These are phyloP conservation scores for Xylaria grammica DNA, from an alignment of 495 filamentous ascomycete species.

Conservation along the genomic window DNA sequence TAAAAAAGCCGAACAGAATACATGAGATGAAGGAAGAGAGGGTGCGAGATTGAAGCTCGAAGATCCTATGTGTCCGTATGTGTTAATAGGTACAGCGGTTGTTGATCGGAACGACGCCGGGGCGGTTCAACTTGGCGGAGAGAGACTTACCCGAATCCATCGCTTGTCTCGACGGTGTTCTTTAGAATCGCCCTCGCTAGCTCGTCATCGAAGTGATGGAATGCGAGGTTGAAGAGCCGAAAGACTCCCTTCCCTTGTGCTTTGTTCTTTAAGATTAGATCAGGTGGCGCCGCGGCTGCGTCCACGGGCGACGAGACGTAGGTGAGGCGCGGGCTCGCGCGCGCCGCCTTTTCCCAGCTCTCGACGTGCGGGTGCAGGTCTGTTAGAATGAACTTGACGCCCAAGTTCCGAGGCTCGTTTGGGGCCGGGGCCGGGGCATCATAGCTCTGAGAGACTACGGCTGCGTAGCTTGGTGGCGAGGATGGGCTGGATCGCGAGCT, in stretches of 20 bases:
- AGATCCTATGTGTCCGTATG: constrained; percentile 54
- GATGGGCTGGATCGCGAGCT: constrained; percentile 23
- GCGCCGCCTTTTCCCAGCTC: constrained; percentile 62
- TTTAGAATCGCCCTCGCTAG: constrained; percentile 62
- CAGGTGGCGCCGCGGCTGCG: constrained; percentile 58
- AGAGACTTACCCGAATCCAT: constrained; percentile 66
- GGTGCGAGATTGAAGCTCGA: constrained; percentile 71
- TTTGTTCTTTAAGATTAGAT: constrained; percentile 42
- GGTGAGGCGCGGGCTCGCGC: constrained; percentile 53
- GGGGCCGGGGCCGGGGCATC: constrained; percentile 17
- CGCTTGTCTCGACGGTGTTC: constrained; percentile 65
- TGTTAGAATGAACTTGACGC: constrained; percentile 67
- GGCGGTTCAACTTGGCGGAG: too few relatives aligned
- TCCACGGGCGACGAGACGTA: constrained; percentile 66
- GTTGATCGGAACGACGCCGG: too few relatives aligned
- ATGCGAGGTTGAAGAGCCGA: constrained; percentile 72
- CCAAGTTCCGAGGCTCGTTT: not conserved
- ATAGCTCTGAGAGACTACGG: constrained; percentile 19
- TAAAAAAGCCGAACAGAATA: constrained; percentile 57
- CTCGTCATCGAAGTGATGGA: constrained; percentile 76
- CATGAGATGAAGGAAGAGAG: constrained; percentile 59
- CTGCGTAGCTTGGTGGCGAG: constrained; percentile 32
- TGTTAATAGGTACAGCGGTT: not conserved
- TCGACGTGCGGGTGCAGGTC: constrained; percentile 71
- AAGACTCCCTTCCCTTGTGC: constrained; percentile 53